Conservation (phyloP, 1,284 basidiomycete species). For the Cryptococcus jaspeensis region DNA sequence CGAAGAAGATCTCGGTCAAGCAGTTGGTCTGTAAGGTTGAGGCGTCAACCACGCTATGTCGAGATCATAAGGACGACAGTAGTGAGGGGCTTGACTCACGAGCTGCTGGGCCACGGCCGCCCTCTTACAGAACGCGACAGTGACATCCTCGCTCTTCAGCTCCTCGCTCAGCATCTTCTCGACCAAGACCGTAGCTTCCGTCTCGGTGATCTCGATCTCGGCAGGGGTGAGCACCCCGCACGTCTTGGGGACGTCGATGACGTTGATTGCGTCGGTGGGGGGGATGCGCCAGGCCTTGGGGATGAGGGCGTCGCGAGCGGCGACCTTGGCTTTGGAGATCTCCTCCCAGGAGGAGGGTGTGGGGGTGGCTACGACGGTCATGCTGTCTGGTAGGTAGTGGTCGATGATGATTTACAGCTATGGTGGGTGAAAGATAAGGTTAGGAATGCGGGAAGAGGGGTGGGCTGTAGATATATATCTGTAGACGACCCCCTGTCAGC, state of each 20-base stretch:
- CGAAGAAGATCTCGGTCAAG: slow-evolving; percentile 53
- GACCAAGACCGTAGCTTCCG: slow-evolving; percentile 35
- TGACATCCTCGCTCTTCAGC: slow-evolving; percentile 31
- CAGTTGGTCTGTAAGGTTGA: slow-evolving; percentile 52
- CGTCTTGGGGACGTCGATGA: slow-evolving; percentile 59
- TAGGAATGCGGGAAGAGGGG: too few relatives aligned
- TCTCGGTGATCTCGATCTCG: slow-evolving; percentile 68
- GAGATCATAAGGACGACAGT: too few relatives aligned
- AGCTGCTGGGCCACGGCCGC: slow-evolving; percentile 78
- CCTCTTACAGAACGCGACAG: slow-evolving; percentile 66
- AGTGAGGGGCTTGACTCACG: slow-evolving; percentile 53
- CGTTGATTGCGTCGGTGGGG: slow-evolving; percentile 51
- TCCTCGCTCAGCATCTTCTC: slow-evolving; percentile 26
- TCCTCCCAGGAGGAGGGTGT: too few relatives aligned
- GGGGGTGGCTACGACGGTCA: too few relatives aligned
- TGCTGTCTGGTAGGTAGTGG: too few relatives aligned
- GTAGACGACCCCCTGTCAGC: too few relatives aligned
- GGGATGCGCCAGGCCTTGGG: slow-evolving; percentile 63
- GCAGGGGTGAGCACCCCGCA: slow-evolving; percentile 61
- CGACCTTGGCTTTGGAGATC: slow-evolving; percentile 58
- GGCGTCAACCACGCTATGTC: too few relatives aligned
- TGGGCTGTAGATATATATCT: too few relatives aligned
- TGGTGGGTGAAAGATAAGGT: too few relatives aligned
- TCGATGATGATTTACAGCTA: too few relatives aligned
- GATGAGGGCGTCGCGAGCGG: slow-evolving; percentile 58